These are phyloP conservation scores for Penicillium subrubescens DNA, from an alignment of 495 filamentous ascomycete species.

Conservation along the genomic window DNA sequence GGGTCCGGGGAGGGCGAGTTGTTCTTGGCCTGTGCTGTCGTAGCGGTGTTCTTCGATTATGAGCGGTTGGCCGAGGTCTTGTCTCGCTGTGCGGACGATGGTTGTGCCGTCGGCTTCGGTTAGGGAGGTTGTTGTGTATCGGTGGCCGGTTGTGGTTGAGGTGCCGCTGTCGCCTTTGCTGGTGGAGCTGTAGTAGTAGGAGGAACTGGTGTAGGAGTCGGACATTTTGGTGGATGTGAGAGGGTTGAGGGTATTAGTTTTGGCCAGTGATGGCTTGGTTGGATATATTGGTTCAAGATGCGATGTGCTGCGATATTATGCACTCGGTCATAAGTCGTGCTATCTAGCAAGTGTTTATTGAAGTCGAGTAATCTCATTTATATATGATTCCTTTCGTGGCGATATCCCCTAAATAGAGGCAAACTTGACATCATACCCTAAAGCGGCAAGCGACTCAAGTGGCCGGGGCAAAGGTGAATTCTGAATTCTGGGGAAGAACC, in stretches of 20 bases:
- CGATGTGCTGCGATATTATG: background rate
- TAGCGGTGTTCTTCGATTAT: conserved; percentile 40
- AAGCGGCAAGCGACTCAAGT: conserved; percentile 2
- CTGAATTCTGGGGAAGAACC: background rate
- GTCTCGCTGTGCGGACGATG: conserved; percentile 38
- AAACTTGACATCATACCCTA: background rate
- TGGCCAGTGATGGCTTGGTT: background rate
- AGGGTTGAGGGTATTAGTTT: background rate
- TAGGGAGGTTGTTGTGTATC: conserved; percentile 37
- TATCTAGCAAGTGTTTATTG: background rate
- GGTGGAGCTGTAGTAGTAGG: conserved; percentile 40
- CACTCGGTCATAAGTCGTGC: background rate
- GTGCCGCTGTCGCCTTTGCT: conserved; percentile 28
- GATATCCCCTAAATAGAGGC: background rate
- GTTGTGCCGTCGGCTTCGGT: conserved; percentile 42
- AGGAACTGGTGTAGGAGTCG: conserved; percentile 29
- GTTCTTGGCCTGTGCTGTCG: conserved; percentile 40
- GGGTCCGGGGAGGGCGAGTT: conserved; percentile 14
- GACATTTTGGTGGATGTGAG: conserved; percentile 16
- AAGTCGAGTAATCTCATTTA: background rate
- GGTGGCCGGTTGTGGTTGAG: conserved; percentile 33
- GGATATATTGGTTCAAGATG: background rate
- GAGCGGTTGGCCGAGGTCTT: conserved; percentile 40
- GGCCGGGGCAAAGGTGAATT: background rate
- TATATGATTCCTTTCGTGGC: background rate